Conservation (phyloP, 2,329 filamentous ascomycete species). For the Pyrenochaeta sp. region DNA sequence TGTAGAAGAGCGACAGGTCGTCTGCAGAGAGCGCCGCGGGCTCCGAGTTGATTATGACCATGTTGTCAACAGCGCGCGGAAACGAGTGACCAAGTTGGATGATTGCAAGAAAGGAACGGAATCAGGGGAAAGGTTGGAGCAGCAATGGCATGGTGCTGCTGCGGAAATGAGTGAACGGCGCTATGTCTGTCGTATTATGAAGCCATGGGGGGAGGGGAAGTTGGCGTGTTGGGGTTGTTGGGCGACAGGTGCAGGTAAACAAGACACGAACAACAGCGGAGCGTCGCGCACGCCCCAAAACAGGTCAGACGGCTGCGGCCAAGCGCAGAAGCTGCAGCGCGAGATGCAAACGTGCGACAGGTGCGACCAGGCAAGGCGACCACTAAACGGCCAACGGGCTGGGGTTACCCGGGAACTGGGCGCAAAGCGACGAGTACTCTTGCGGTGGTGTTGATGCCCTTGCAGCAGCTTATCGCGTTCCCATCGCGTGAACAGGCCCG, state of each 20-base stretch:
- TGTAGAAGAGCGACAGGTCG: constrained; percentile 86
- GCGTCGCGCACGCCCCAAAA: constrained; percentile 24
- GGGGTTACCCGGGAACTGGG: constrained; percentile 18
- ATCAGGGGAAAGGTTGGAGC: constrained; percentile 13
- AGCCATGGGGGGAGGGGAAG: constrained; percentile 16
- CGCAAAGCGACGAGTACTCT: constrained; percentile 27
- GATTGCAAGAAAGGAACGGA: constrained; percentile 8
- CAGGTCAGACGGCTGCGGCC: constrained; percentile 32
- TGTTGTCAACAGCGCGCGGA: constrained; percentile 56
- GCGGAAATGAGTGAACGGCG: constrained; percentile 12
- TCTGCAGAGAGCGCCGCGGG: constrained; percentile 79
- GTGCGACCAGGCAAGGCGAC: constrained; percentile 24
- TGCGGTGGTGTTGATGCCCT: constrained; percentile 21
- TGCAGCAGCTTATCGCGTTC: constrained; percentile 19
- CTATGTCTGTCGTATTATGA: constrained; percentile 10
- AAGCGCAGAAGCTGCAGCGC: constrained; percentile 36
- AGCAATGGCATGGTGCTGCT: constrained; percentile 33
- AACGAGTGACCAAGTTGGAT: constrained; percentile 41
- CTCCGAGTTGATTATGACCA: constrained; percentile 84
- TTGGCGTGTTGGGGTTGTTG: constrained; percentile 16
- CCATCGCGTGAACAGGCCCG: constrained; percentile 8
- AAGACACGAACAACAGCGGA: constrained; percentile 14
- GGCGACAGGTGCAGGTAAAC: constrained; percentile 26
- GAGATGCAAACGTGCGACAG: constrained; percentile 31
- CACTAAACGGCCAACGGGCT: constrained; percentile 1